A percentile compares a stretch with the other conserved stretches of the same genome.
These are phyloP conservation scores for Coemansia reversa DNA, from an alignment of 192 early-diverging fungal genomes.

Conservation along the genomic window DNA sequence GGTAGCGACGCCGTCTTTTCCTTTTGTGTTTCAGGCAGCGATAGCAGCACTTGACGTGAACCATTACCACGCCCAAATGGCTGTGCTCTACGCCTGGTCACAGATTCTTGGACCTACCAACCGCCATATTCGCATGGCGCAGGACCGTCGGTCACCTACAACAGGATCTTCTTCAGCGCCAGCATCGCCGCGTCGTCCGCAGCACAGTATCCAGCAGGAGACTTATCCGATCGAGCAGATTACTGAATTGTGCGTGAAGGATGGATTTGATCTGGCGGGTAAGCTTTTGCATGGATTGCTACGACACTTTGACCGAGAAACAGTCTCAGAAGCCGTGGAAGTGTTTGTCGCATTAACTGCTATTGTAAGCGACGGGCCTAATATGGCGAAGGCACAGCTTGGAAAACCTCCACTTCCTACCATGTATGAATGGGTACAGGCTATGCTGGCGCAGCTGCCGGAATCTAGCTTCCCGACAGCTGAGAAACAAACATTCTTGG, in stretches of 20 bases:
- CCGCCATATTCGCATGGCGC: slow-evolving; percentile 44
- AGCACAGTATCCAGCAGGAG: slow-evolving; percentile 13
- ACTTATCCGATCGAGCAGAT: slow-evolving; percentile 34
- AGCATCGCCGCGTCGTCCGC: slow-evolving; percentile 14
- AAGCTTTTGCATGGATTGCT: slow-evolving; percentile 41
- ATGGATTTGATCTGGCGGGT: slow-evolving; percentile 32
- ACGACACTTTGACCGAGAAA: slow-evolving; percentile 37
- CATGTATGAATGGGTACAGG: slow-evolving; percentile 43
- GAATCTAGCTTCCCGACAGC: slow-evolving; percentile 24
- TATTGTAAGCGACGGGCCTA: slow-evolving; percentile 42
- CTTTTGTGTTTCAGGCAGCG: slow-evolving; percentile 32
- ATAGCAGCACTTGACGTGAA: slow-evolving; percentile 43
- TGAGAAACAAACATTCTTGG: slow-evolving; percentile 36
- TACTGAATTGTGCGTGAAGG: slow-evolving; percentile 36
- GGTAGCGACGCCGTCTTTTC: slow-evolving; percentile 22
- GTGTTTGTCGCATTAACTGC: slow-evolving; percentile 31
- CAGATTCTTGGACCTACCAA: slow-evolving; percentile 48
- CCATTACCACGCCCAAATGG: slow-evolving; percentile 42
- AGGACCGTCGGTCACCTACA: slow-evolving; percentile 7
- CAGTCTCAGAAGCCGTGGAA: slow-evolving; percentile 31
- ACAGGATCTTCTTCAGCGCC: background rate
- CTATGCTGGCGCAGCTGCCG: slow-evolving; percentile 39
- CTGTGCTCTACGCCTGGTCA: slow-evolving; percentile 32
- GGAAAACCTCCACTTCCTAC: slow-evolving; percentile 27
- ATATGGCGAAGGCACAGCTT: slow-evolving; percentile 15